A percentile compares a stretch with the other conserved stretches of the same genome.
These are phyloP conservation scores for Termitomyces eurrhizus DNA, from an alignment of 768 basidiomycete species.

Conservation along the genomic window DNA sequence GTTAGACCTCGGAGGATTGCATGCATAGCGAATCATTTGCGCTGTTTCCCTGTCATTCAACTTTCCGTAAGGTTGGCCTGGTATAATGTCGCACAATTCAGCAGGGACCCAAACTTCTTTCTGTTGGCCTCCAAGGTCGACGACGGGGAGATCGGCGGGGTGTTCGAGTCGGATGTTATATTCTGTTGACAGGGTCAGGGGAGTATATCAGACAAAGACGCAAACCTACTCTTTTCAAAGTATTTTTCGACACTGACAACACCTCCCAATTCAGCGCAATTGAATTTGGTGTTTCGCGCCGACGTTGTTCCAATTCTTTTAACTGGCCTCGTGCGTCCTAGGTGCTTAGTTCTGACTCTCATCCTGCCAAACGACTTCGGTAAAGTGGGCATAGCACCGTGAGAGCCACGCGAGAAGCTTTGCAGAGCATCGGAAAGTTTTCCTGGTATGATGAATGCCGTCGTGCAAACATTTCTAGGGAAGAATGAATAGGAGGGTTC, in stretches of 20 bases:
- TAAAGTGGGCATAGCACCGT: conserved; percentile 41
- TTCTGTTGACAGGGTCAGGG: conserved; percentile 33
- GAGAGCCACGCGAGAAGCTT: conserved; percentile 39
- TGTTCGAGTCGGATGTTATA: conserved; percentile 48
- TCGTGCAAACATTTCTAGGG: conserved; percentile 48
- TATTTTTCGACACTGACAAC: conserved; percentile 58
- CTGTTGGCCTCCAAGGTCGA: conserved; percentile 39
- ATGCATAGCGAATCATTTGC: conserved; percentile 68
- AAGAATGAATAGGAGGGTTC: neutral
- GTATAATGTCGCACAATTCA: conserved; percentile 64
- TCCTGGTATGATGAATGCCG: conserved; percentile 53
- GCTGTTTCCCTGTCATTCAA: conserved; percentile 60
- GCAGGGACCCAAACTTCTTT: conserved; percentile 49
- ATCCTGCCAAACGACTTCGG: conserved; percentile 50
- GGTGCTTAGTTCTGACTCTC: conserved; percentile 52
- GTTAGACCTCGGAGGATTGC: conserved; percentile 57
- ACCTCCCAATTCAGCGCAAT: conserved; percentile 49
- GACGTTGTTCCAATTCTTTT: conserved; percentile 31
- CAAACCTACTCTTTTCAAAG: conserved; percentile 55
- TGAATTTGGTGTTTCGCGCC: conserved; percentile 40
- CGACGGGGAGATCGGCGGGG: conserved; percentile 45
- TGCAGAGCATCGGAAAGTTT: conserved; percentile 59
- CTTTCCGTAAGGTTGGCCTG: conserved; percentile 57
- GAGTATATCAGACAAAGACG: neutral
- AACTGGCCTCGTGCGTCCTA: conserved; percentile 54